Evolutionary conservation across 2,329 filamentous ascomycete genomes (phyloP), one percentile per base, ranked within the genome.

Genomic region (Huntiella bhutanensis): DNA sequence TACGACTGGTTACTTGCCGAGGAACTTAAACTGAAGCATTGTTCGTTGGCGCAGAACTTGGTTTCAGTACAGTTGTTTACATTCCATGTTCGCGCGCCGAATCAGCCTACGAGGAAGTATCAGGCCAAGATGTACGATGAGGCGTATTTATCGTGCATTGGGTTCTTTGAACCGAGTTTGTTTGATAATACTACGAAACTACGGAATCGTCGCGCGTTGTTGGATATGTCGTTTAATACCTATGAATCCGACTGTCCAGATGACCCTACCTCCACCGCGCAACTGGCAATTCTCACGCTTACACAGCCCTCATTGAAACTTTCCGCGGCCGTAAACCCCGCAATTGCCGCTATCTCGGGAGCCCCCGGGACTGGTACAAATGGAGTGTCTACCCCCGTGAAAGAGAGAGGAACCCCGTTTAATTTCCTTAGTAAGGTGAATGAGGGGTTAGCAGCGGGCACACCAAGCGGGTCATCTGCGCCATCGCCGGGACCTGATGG

Each of bases 51-150:
- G 19, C 87, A 95, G 59, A 78, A 79, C 6, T 82, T 88, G 51
- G 82, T 98, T 46, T 87, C 81, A 10, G 86, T 94, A 4, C 84
- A 93, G 61, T 70, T 84, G 3, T 84, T 76, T 63, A 80, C 92
- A 55, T 96, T 96, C 58, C 85, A 96, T 60, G 73, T 98, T 12
- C 80, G 91, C 22, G 82, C 83, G 7, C 80, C 83, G 1, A 86
- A 85, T 45, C 79, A 94, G 58, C 80, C 91, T 44, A 98, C 91
- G 1, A 74, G 79, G 52, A 95, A 94, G 62, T 96, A 93, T 62
- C 75, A 78, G 36, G 96, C 95, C 70, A 96, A 96, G 67, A 87
- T 83, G 1, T 98, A 96, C 57, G 91, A 98, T 54, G 91, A 96
- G 60, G 82, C 92, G 16, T 83, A 93, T 54, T 70, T 98, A n/a